Evolutionary conservation across 1,284 basidiomycete genomes (phyloP), one percentile per base, ranked within the genome.

Genomic region (Melampsora larici-populina): DNA sequence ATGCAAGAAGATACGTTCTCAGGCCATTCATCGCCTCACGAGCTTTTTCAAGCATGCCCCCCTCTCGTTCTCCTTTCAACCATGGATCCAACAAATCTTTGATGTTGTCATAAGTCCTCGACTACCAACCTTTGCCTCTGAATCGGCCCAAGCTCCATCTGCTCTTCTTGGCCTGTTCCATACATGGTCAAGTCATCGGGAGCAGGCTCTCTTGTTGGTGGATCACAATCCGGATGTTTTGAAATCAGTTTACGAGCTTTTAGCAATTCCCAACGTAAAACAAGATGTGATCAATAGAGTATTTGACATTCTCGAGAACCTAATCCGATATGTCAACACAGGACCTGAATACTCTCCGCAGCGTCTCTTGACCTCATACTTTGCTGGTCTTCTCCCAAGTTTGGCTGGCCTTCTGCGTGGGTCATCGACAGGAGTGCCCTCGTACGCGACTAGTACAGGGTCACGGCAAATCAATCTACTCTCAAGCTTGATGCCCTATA

Each of bases 131-230:
- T 87, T 99, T 29, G 89, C 92, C 77, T 86, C 86, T 66, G 96
- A 99, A 84, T 97, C 95, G 81, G 93, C 92, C 0, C 96, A 99
- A 84, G 88, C 92, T 0, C 94, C 95, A 0, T 96, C 94, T 0
- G 90, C 93, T 0, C 86, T 97, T 36, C 86, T 99, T 58, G 93
- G 97, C 48, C 86, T 99, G 0, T 91, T 98, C 83, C 88, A 90
- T 79, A 86, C 88, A 2, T 97, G 96, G 90, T 89, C 92, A 0
- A 83, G 86, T 11, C 86, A 88, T 33, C 85, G 85, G 0, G 87
- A 90, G 13, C 88, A 90, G 78, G 87, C 89, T 13, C 82, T 82
- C 5, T 89, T 89, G 82, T 86, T 98, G 26, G 89, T 90, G 64
- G 85, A 88, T 24, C 91, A 90, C 82, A 92, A 98, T 82, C 80